These are phyloP conservation scores for Tolypocladium guangdongense DNA, from an alignment of 2,329 filamentous ascomycete genomes.

Conservation along the genomic window DNA sequence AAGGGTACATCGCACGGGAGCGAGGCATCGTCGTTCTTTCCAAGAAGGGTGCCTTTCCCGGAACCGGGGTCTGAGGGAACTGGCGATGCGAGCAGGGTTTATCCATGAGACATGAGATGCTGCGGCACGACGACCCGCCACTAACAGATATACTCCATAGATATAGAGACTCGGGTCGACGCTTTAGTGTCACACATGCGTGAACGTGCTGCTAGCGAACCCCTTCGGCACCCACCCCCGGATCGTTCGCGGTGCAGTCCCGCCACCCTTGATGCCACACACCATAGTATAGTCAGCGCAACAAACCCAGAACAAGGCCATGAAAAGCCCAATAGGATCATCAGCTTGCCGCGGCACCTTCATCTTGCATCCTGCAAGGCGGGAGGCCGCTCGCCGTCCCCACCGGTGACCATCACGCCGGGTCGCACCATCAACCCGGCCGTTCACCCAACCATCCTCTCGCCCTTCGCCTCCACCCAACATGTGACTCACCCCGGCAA, in stretches of 20 bases:
- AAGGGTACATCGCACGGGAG: slow-evolving; percentile 92
- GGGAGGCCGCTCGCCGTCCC: not conserved
- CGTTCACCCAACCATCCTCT: too few species aligned
- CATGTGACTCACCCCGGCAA: not conserved
- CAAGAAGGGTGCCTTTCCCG: slow-evolving; percentile 87
- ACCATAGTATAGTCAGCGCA: not conserved
- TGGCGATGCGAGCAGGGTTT: not conserved
- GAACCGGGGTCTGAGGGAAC: slow-evolving; percentile 55
- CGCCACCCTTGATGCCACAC: not conserved
- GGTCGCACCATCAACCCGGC: not conserved
- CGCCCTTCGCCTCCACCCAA: not conserved
- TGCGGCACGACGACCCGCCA: not conserved
- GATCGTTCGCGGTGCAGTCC: not conserved
- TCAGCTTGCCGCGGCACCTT: not conserved
- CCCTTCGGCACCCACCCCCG: not conserved
- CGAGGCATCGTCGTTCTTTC: slow-evolving; percentile 84
- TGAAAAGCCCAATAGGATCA: not conserved
- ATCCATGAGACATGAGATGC: not conserved
- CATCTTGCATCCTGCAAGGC: not conserved
- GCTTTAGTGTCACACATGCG: not conserved
- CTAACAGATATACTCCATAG: not conserved
- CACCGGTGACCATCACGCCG: not conserved
- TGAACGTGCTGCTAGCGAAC: not conserved
- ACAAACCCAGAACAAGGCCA: not conserved
- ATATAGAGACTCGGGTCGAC: not conserved